phyloP scores from a whole-genome alignment of 169 alveolate genomes.

The Cryptosporidium sp. region DNA sequence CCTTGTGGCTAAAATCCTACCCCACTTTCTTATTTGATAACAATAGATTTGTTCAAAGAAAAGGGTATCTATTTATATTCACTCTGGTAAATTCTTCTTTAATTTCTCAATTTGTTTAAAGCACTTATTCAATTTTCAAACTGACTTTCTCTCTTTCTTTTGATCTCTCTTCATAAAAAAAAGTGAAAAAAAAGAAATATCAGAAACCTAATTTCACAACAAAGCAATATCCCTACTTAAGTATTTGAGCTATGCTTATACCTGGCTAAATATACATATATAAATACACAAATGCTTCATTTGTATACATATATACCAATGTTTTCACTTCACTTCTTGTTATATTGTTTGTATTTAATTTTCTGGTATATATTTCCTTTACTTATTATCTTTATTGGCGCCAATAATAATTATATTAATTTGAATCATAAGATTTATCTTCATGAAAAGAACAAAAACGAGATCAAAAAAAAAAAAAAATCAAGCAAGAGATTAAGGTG shows the following conservation, averaged over 20 bases:
- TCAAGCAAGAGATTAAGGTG: not conserved
- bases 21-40: not conserved
- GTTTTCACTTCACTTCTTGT: not conserved
- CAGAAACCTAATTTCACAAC: not conserved
- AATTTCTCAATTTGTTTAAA: not conserved
- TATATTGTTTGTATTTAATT: not conserved
- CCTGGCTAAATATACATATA: not conserved
- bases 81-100: no score
- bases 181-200: no score
- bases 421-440: not conserved
- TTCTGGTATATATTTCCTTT: not conserved
- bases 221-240: not conserved
- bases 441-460: not conserved
- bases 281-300: not conserved
- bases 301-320: not conserved
- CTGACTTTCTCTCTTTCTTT: no score
- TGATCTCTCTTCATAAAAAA: not conserved
- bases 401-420: not conserved
- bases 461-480: no score
- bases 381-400: not conserved
- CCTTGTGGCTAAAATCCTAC: not conserved
- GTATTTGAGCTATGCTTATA: conserved; percentile 1
- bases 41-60: not conserved
- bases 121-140: not conserved
- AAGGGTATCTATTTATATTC: not conserved